Evolutionary conservation across 331 rosid genomes (phyloP), one percentile per base, ranked within the genome.

Genomic region (Quercus lobata): DNA sequence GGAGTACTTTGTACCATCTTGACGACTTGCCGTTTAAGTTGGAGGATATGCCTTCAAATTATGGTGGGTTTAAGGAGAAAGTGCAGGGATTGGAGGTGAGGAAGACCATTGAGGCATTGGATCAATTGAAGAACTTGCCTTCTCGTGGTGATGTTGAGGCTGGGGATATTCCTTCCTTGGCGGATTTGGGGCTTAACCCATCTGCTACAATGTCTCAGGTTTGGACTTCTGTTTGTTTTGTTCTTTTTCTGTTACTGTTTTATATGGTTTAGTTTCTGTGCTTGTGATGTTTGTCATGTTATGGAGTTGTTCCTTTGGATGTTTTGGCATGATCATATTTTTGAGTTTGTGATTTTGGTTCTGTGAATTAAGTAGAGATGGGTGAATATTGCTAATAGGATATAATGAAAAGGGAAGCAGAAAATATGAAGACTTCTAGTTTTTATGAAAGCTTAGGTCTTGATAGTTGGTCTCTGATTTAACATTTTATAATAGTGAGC

Each of bases 41-140:
- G 85, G 99, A 90, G 83, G 97, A 92, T 18, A 96, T 96, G 97
- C 99, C 98, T 5, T 79, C 97, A 0, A 92, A 88, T 44, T 90
- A 96, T 53, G 93, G 97, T 7, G 98, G 91, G 16, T 96, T 96
- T 79, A 93, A 90, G 78, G 97, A 92, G 87, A 89, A 82, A 71
- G 89, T 93, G 72, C 85, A 90, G 82, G 90, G 91, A 22, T 76
- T 93, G 88, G 90, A 87, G 82, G 90, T 93, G 72, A 87, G 99
- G 90, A 88, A 93, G 80, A 90, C 92, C 24, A 81, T 92, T 82
- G 97, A 92, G 78, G 97, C 97, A 1, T 85, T 93, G 91, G 99
- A 96, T 52, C 94, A 91, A 83, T 80, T 96, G 60, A 96, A 96
- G 90, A 94, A 96, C 2, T 30, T 93, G 84, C 99, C 99, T 5